These are phyloP conservation scores for Centrapalus pauciflorus DNA, from an alignment of 129 eudicot species.

Conservation along the genomic window DNA sequence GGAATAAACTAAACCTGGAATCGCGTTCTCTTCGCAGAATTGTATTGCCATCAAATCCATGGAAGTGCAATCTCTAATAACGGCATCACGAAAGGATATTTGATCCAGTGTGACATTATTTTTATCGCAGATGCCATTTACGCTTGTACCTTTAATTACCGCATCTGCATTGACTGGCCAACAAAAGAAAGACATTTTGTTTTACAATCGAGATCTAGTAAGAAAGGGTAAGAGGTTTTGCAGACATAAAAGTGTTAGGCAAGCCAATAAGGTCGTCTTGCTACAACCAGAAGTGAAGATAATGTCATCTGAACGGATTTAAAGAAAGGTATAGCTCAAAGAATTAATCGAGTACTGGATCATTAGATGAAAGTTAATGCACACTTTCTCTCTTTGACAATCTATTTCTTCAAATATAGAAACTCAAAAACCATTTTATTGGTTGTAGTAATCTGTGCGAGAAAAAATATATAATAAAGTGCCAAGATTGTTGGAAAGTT, in stretches of 20 bases:
- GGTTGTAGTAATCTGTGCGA: neutral
- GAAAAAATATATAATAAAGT: neutral
- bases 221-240: neutral
- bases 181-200: neutral
- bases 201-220: neutral
- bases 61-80: constrained; percentile 17
- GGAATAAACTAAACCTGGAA: constrained; percentile 35
- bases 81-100: constrained; percentile 29
- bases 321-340: neutral
- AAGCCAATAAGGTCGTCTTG: too few species aligned
- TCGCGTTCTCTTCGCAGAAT: constrained; percentile 38
- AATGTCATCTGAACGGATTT: too few species aligned
- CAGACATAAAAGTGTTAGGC: too few species aligned
- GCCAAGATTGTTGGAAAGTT: neutral
- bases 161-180: constrained; percentile 44
- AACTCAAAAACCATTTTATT: neutral
- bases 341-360: neutral
- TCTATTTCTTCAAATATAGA: neutral
- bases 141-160: constrained; percentile 35
- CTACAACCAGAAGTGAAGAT: too few species aligned
- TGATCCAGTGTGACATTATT: constrained; percentile 15
- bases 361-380: neutral
- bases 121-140: constrained; percentile 26
- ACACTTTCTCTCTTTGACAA: neutral
- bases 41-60: constrained; percentile 44